Evolutionary conservation across 148 eudicot genomes (phyloP), one percentile per base, ranked within the genome.

Genomic region (Amaranthus hypochondriacus): DNA sequence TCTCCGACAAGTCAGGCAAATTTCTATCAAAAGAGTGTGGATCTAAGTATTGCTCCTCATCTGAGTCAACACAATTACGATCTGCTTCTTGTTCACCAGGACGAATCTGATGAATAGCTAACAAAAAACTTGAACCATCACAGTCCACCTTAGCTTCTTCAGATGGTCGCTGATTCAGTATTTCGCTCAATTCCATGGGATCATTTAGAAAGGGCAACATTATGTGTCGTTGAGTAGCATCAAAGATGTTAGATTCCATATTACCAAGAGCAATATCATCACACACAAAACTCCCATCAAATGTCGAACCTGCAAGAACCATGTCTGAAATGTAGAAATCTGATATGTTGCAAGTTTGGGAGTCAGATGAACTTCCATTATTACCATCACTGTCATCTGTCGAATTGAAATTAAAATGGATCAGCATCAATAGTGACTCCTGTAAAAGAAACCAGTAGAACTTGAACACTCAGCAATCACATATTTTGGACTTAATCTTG

Each of bases 281-380:
- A 81, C 80, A 83, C 56, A 80, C 15, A 60, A 83, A 80, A 75
- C 77, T 77, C 73, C 80, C 84, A 76, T 84, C 88, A 63, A 76
- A 74, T 39, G 87, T 85, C 79, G 84, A 61, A 71, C 86, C 91
- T 76, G 93, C 83, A 80, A 93, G 79, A 83, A 85, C 82, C 89
- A 90, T 82, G 81, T 87, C 94, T 62, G 92, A 87, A 75, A 95
- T 77, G 75, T 75, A 87, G 81, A 95, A 86, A 84, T 92, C 97
- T 60, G 93, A 85, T 54, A 82, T 78, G 77, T 81, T 92, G 92
- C 95, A 85, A 72, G 86, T 83, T 82, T 83, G 89, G 78, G 81
- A 68, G 78, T 87, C 90, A 84, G 84, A 78, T 68, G 88, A 86
- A 76, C 86, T 87, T 82, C 83, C 87, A 81, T 87, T 85, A 81